These are phyloP conservation scores for Argentina anserina DNA, from an alignment of 306 rosid species.

Conservation along the genomic window DNA sequence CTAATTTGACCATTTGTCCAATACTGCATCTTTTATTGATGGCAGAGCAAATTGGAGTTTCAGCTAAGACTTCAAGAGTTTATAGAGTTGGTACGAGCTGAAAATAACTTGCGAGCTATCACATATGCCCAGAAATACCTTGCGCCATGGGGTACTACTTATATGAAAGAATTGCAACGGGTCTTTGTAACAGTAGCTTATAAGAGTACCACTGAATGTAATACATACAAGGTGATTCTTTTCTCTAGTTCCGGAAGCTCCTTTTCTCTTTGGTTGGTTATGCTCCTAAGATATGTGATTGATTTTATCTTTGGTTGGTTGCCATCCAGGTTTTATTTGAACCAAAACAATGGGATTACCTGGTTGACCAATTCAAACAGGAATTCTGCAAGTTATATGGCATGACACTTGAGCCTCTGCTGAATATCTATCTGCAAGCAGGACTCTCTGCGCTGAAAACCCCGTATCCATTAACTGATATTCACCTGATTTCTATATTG, in stretches of 20 bases:
- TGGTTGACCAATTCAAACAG: slow-evolving; percentile 82
- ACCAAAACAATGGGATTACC: slow-evolving; percentile 84
- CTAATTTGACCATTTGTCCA: slow-evolving; percentile 12
- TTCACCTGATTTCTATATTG: background rate
- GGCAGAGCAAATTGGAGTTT: slow-evolving; percentile 90
- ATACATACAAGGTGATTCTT: slow-evolving; percentile 76
- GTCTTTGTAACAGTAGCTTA: slow-evolving; percentile 79
- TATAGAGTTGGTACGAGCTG: slow-evolving; percentile 91
- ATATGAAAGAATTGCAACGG: slow-evolving; percentile 90
- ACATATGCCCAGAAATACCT: slow-evolving; percentile 80
- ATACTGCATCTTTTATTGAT: slow-evolving; percentile 34
- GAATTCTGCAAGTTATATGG: slow-evolving; percentile 98
- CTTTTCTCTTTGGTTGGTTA: background rate
- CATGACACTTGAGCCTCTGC: slow-evolving; percentile 91
- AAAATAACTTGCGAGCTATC: slow-evolving; percentile 74
- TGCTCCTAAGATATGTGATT: slow-evolving; percentile 1
- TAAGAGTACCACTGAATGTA: slow-evolving; percentile 73
- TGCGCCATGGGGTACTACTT: slow-evolving; percentile 80
- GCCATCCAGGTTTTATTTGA: slow-evolving; percentile 79
- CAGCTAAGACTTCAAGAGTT: slow-evolving; percentile 96
- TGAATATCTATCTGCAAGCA: slow-evolving; percentile 90
- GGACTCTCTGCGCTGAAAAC: slow-evolving; percentile 94
- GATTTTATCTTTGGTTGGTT: slow-evolving; percentile 1
- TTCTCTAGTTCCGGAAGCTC: slow-evolving; percentile 2
- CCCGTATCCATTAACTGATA: slow-evolving; percentile 63